These are phyloP conservation scores for Volutella citrinella DNA, from an alignment of 2,329 filamentous ascomycete species.

Conservation along the genomic window DNA sequence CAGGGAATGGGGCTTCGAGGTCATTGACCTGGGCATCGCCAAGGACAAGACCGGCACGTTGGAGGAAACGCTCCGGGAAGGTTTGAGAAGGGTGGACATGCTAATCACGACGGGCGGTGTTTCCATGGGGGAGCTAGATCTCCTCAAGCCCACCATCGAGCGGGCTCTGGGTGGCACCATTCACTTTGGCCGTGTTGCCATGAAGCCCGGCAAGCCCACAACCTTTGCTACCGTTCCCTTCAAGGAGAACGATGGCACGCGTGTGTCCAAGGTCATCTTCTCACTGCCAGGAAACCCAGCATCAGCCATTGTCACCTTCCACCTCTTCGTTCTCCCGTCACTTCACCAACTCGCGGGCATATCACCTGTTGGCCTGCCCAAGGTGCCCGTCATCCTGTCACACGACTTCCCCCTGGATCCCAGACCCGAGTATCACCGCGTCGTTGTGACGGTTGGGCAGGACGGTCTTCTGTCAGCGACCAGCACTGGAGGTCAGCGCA, in stretches of 20 bases:
- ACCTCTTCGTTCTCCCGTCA: slow-evolving; percentile 88
- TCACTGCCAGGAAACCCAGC: slow-evolving; percentile 92
- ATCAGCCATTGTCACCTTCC: slow-evolving; percentile 86
- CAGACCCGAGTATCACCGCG: slow-evolving; percentile 91
- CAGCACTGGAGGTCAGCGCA: slow-evolving; percentile 88
- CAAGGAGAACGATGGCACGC: slow-evolving; percentile 56
- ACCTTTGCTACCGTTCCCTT: slow-evolving; percentile 88
- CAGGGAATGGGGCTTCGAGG: slow-evolving; percentile 70
- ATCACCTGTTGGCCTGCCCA: slow-evolving; percentile 64
- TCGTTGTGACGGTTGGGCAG: slow-evolving; percentile 60
- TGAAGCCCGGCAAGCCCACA: slow-evolving; percentile 98
- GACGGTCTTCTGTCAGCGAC: slow-evolving; percentile 70
- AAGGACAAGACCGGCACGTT: slow-evolving; percentile 70
- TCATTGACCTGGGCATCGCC: slow-evolving; percentile 83
- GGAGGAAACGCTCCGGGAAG: slow-evolving; percentile 73
- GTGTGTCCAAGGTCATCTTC: slow-evolving; percentile 72
- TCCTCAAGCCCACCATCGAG: slow-evolving; percentile 95
- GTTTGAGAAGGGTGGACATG: slow-evolving; percentile 72
- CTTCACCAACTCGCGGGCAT: slow-evolving; percentile 76
- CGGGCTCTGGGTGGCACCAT: slow-evolving; percentile 85
- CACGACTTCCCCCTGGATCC: slow-evolving; percentile 73
- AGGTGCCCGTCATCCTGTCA: slow-evolving; percentile 66
- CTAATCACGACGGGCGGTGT: slow-evolving; percentile 92
- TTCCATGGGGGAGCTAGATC: slow-evolving; percentile 95
- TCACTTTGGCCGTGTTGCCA: slow-evolving; percentile 91